Evolutionary conservation across 192 early-diverging fungal genomes (phyloP), one percentile per base, ranked within the genome.

Genomic region (Coemansia sp.): DNA sequence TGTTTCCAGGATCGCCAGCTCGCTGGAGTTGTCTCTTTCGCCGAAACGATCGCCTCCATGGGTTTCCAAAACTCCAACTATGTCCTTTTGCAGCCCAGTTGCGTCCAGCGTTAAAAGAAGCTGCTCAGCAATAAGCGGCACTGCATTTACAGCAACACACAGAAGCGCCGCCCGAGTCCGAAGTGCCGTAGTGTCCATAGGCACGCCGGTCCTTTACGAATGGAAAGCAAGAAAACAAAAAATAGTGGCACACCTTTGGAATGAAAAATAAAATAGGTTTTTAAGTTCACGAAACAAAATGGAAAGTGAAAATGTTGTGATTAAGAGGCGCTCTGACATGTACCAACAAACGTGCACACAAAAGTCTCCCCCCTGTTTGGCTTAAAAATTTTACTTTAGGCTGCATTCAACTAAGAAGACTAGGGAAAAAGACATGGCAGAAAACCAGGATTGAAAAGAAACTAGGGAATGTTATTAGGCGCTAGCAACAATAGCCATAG

Each of bases 41-140:
- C 78, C 78, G 64, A 81, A 81, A 62, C 70, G 41, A n/a, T 75
- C 73, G 60, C 78, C 73, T 0, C 73, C 70, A 20, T 75, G 78
- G 18, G 12, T n/a, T 24, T 43, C 56, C 3, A 81, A 51, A 20
- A 76, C 68, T 11, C 60, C 61, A 1, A 51, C 39, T 18, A 69
- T 41, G 12, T 57, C 58, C 21, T 61, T 57, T 26, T 60, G 11
- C 43, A 24, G 12, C 16, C 38, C 62, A 43, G 2, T 55, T 21
- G 6, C 43, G 52, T 4, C 41, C 7, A 6, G 11, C 16, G 44
- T 11, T 26, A 20, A 11, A 15, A 49, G 30, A 7, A 80, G 44
- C 51, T 39, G 26, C 1, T 26, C 39, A 9, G 67, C 59, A 9
- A 81, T 57, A 24, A 39, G 26, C 4, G 78, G 78, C 36, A 58